Percentiles rank a stretch among this genome's conserved stretches.
phyloP scores from a whole-genome alignment of 2,329 filamentous ascomycete genomes.

The Elsinoe necatrix region DNA sequence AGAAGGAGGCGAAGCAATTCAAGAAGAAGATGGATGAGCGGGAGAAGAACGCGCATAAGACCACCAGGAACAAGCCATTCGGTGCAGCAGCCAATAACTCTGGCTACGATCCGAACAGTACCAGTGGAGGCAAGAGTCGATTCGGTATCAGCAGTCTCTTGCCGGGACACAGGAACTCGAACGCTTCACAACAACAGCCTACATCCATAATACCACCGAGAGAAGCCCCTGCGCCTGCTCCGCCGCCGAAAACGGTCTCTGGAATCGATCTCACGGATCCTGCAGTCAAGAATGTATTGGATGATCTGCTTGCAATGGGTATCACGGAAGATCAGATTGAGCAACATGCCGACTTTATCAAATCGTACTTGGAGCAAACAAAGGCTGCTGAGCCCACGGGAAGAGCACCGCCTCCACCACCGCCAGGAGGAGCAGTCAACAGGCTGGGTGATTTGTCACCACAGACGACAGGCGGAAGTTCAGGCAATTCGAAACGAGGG shows the following conservation, averaged over 20 bases:
- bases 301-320: conserved; percentile 55
- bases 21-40: conserved; percentile 95
- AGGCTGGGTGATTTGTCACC: conserved; percentile 46
- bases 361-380: conserved; percentile 56
- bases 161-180: conserved; percentile 42
- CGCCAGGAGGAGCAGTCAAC: conserved; percentile 39
- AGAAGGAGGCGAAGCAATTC: conserved; percentile 95
- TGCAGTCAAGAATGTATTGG: conserved; percentile 51
- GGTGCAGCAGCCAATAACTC: conserved; percentile 32
- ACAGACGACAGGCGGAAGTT: conserved; percentile 50
- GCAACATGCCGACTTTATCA: conserved; percentile 60
- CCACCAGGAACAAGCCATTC: conserved; percentile 71
- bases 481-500: conserved; percentile 49
- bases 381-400: conserved; percentile 45
- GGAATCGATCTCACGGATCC: conserved; percentile 55
- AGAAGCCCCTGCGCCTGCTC: conserved; percentile 20
- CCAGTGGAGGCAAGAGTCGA: conserved; percentile 32
- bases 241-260: conserved; percentile 27
- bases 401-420: conserved; percentile 48
- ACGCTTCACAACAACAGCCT: conserved; percentile 33
- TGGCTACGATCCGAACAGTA: conserved; percentile 28
- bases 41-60: conserved; percentile 90
- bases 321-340: conserved; percentile 61
- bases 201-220: conserved; percentile 45
- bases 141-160: conserved; percentile 45